phyloP scores from a whole-genome alignment of 1,284 basidiomycete species.

The Mycosarcoma mackinlayi region DNA sequence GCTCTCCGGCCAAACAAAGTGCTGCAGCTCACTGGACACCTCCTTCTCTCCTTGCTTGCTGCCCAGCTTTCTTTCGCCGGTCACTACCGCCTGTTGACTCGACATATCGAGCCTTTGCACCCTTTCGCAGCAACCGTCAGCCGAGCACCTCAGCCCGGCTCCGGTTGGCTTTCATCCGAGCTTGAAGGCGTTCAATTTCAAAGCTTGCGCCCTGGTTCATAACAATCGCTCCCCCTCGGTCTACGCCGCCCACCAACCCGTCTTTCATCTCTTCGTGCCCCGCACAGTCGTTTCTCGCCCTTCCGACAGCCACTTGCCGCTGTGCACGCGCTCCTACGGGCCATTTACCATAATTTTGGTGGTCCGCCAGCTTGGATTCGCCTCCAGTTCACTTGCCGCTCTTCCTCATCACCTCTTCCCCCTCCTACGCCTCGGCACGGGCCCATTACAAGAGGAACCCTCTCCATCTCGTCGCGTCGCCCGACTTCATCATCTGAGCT shows the following conservation, averaged over 20 bases:
- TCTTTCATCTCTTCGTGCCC: conserved; percentile 3
- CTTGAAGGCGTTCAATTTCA: conserved; percentile 3
- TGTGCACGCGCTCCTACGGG: neutral
- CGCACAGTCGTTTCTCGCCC: neutral
- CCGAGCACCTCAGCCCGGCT: neutral
- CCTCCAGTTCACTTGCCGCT: neutral
- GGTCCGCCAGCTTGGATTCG: neutral
- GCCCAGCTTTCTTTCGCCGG: too few relatives aligned
- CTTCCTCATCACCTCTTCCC: neutral
- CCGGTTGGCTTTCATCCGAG: neutral
- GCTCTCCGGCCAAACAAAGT: too few relatives aligned
- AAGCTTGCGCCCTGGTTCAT: conserved; percentile 8
- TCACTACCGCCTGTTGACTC: too few relatives aligned
- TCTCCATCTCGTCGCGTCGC: too few relatives aligned
- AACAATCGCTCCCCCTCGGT: neutral
- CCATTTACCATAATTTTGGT: neutral
- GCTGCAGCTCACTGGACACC: too few relatives aligned
- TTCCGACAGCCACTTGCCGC: neutral
- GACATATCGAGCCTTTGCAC: too few relatives aligned
- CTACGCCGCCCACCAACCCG: neutral
- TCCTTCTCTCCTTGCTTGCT: too few relatives aligned
- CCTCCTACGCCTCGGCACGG: neutral
- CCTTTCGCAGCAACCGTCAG: neutral
- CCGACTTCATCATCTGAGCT: too few relatives aligned
- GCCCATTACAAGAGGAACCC: neutral